A percentile compares a stretch with the other conserved stretches of the same genome.
These are phyloP conservation scores for Dillenia suffruticosa DNA, from an alignment of 164 flowering plant species.

Conservation along the genomic window DNA sequence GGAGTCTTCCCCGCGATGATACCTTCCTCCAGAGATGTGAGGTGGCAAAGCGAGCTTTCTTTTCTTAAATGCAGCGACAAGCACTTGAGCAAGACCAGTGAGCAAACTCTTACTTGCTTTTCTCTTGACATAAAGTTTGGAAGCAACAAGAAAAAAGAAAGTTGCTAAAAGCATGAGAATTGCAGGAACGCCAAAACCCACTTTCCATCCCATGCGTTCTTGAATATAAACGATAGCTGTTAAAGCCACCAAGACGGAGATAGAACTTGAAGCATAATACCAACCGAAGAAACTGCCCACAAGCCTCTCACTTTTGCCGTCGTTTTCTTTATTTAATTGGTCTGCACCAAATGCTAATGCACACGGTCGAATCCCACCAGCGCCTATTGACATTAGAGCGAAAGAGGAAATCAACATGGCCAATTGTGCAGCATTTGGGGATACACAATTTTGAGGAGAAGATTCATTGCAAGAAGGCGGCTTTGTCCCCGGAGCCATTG, in stretches of 20 bases:
- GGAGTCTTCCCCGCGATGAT: conserved; percentile 34
- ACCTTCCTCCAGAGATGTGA: conserved; percentile 18
- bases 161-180: conserved; percentile 46
- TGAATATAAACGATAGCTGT: conserved; percentile 64
- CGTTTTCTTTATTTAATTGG: conserved; percentile 41
- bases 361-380: conserved; percentile 66
- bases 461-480: conserved; percentile 37
- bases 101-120: conserved; percentile 40
- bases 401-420: conserved; percentile 33
- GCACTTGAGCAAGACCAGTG: conserved; percentile 46
- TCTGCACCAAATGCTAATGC: conserved; percentile 80
- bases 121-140: conserved; percentile 38
- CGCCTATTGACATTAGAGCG: conserved; percentile 58
- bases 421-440: conserved; percentile 38
- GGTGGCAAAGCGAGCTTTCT: conserved; percentile 30
- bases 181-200: conserved; percentile 67
- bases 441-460: conserved; percentile 21
- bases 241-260: conserved; percentile 43
- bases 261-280: conserved; percentile 53
- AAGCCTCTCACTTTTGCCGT: conserved; percentile 38
- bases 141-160: conserved; percentile 42
- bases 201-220: conserved; percentile 61
- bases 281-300: conserved; percentile 58
- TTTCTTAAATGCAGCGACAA: conserved; percentile 47
- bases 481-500: conserved; percentile 41